Conservation (phyloP, 257 asterid genomes). For the Nemophila menziesii region DNA sequence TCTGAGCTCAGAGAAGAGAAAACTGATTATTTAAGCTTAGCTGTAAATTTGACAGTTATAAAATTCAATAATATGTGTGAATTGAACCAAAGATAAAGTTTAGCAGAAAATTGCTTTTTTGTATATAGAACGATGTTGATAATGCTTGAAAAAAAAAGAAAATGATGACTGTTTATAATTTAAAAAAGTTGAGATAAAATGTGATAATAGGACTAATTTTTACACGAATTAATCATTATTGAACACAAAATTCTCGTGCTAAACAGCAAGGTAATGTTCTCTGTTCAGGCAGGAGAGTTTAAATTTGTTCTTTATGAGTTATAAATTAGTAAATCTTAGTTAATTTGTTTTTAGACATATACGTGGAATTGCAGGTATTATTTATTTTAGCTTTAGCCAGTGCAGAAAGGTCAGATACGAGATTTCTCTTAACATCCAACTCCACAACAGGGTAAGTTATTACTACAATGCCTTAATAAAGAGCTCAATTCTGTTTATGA, state of each 20-base stretch:
- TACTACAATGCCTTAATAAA: neutral
- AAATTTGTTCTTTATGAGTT: neutral
- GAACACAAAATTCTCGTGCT: neutral
- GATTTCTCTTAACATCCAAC: constrained; percentile 32
- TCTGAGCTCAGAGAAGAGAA: neutral
- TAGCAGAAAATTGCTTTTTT: no score
- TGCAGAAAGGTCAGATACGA: constrained; percentile 28
- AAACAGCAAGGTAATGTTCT: neutral
- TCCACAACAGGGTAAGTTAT: constrained; percentile 31
- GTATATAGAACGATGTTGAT: neutral
- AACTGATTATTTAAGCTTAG: no score
- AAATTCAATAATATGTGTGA: no score
- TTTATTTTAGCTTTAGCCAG: constrained; percentile 20
- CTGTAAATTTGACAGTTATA: no score
- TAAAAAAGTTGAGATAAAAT: neutral
- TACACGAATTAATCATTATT: neutral
- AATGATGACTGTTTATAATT: no score
- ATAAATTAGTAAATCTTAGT: neutral
- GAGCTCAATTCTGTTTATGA: neutral
- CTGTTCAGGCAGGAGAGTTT: neutral
- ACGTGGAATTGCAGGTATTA: constrained; percentile 30
- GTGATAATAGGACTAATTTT: neutral
- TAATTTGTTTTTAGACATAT: neutral
- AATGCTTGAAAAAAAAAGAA: neutral
- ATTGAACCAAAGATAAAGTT: no score